A percentile compares a stretch with the other conserved stretches of the same genome.
Conservation (phyloP, 2,329 filamentous ascomycete species). For the Escovopsis sp. region DNA sequence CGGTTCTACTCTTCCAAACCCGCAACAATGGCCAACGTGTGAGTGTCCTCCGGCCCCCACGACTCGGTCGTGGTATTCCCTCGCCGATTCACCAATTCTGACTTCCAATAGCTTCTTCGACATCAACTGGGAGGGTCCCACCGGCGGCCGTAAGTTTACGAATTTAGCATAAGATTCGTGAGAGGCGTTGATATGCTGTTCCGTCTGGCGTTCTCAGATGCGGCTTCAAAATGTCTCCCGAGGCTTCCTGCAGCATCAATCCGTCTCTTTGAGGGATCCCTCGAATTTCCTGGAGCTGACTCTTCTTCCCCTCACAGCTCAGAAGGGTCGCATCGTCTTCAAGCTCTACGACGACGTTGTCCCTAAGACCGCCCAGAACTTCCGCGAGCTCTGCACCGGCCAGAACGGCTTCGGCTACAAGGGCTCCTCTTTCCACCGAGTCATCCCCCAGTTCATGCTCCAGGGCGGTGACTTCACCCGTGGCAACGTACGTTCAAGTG, state of each 20-base stretch:
- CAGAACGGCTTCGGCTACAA: constrained; percentile 74
- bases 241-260: no score
- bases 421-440: constrained; percentile 77
- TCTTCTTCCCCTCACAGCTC: constrained; percentile 32
- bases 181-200: no score
- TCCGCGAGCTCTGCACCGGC: constrained; percentile 67
- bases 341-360: constrained; percentile 73
- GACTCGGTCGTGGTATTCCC: not conserved
- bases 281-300: constrained; percentile 8
- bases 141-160: no score
- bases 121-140: constrained; percentile 54
- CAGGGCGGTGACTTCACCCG: constrained; percentile 94
- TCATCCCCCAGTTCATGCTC: constrained; percentile 89
- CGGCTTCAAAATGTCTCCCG: no score
- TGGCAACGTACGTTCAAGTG: constrained; percentile 56
- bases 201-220: no score
- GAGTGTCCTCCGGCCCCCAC: constrained; percentile 24
- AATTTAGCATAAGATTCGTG: no score
- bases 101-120: constrained; percentile 49
- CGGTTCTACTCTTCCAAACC: constrained; percentile 42
- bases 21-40: constrained; percentile 58
- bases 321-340: constrained; percentile 73
- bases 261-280: no score
- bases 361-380: constrained; percentile 79
- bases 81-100: constrained; percentile 7